Evolutionary conservation across 495 filamentous ascomycete genomes (phyloP), one percentile per base, ranked within the genome.

Genomic region (Penicillium herquei): DNA sequence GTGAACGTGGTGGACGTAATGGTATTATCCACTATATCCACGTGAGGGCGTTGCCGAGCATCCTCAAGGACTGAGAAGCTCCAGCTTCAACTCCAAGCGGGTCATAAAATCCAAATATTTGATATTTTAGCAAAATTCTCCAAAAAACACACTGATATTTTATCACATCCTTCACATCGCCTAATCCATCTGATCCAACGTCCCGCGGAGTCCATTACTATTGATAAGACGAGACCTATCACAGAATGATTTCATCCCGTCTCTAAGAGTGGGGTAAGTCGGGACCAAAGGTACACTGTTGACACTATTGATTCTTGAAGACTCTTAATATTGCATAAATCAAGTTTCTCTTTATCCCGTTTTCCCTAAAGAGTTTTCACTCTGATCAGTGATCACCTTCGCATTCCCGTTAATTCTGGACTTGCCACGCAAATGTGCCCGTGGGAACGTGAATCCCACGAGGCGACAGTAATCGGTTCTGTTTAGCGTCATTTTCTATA

Each of bases 141-240:
- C 21, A 2, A 1, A 26, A 26, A 26, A 13, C 7, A 11, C 18
- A 11, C 13, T 4, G 41, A 11, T 12, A 44, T 44, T 26, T 10
- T 10, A 44, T 44, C 41, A 44, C 13, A 44, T 26, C 17, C 8
- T 2, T 26, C 21, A 26, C 21, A 26, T 26, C 41, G 17, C 2
- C 16, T 16, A 26, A 44, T 44, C 41, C 16, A 44, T 44, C 0
- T 18, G 2, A 2, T 33, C 13, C 14, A 14, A 46, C 43, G 5
- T 46, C 43, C 43, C 43, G 26, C 21, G 21, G 21, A 26, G 21
- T 26, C 4, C 21, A 37, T 37, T 2, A 13, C 6, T 37, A 37
- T 9, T 46, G 43, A 46, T 33, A 46, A 46, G 43, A 26, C 34
- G 34, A 46, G 43, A 46, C 43, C 43, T 46, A 41, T 41, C 12